These are phyloP conservation scores for Hysterangium stoloniferum DNA, from an alignment of 768 basidiomycete species.

Conservation along the genomic window DNA sequence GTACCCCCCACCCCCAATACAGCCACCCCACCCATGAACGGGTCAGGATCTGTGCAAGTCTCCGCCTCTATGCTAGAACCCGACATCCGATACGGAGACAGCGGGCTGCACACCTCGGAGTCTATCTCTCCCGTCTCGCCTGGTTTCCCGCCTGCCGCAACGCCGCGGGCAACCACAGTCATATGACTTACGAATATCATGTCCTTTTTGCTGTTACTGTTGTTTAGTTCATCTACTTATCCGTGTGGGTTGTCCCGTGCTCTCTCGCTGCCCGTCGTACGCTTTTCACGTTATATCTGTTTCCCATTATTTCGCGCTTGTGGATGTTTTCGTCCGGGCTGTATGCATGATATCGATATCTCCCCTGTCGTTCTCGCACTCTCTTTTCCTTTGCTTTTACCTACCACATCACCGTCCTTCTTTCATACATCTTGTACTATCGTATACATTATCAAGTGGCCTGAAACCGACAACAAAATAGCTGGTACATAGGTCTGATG, in stretches of 20 bases:
- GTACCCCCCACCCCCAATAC: constrained; percentile 38
- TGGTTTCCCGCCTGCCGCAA: constrained; percentile 50
- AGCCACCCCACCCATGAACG: constrained; percentile 22
- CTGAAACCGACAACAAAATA: too few relatives aligned
- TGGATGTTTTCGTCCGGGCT: neutral
- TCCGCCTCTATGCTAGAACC: constrained; percentile 13
- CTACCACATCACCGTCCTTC: neutral
- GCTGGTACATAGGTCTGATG: too few relatives aligned
- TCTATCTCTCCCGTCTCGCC: constrained; percentile 71
- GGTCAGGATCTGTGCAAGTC: neutral
- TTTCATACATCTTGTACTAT: constrained; percentile 8
- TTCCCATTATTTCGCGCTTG: neutral
- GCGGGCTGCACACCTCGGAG: constrained; percentile 20
- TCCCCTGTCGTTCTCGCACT: neutral
- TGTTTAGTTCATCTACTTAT: neutral
- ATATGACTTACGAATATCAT: neutral
- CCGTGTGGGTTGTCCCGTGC: neutral
- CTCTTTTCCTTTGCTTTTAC: neutral
- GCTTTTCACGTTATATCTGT: too few relatives aligned
- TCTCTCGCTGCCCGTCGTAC: neutral
- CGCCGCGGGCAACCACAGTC: constrained; percentile 21
- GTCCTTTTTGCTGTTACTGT: neutral
- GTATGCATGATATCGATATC: too few relatives aligned
- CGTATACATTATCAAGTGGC: too few relatives aligned
- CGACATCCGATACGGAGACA: constrained; percentile 14